Evolutionary conservation across 2,329 filamentous ascomycete genomes (phyloP).

Genomic region (Dothideomycetes sp.): DNA sequence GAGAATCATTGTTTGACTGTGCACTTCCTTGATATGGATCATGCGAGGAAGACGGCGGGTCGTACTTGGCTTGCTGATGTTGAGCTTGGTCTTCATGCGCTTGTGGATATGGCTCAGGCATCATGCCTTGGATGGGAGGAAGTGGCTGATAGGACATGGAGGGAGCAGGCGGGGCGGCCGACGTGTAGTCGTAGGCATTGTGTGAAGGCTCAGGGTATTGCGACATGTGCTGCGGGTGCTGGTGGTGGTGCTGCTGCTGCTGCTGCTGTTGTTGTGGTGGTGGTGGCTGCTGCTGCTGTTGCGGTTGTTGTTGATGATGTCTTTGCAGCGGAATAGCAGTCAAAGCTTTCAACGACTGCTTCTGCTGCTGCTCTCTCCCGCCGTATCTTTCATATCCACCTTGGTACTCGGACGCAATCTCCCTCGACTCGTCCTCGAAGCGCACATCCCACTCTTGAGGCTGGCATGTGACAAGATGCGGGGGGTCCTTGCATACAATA

Average conservation of each 20-base stretch:
- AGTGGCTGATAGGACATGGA: conserved; percentile 35
- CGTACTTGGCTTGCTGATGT: conserved; percentile 21
- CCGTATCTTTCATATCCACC: conserved; percentile 68
- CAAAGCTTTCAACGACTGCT: conserved; percentile 12
- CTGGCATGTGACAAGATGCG: conserved; percentile 15
- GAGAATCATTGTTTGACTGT: conserved; percentile 18
- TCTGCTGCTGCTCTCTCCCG: conserved; percentile 27
- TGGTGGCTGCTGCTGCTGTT: no score
- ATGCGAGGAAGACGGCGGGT: conserved; percentile 16
- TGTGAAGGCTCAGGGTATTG: conserved; percentile 7
- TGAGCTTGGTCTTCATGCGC: conserved; percentile 16
- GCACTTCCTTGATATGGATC: conserved; percentile 16
- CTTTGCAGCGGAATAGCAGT: no score
- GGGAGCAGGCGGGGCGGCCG: conserved; percentile 19
- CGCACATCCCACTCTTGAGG: conserved; percentile 56
- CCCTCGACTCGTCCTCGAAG: conserved; percentile 80
- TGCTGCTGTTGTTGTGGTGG: no score
- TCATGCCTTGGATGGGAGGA: conserved; percentile 39
- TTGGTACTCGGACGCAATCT: conserved; percentile 82
- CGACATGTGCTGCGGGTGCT: conserved; percentile 1
- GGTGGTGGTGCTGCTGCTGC: background rate
- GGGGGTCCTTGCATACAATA: conserved; percentile 59
- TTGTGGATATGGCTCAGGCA: conserved; percentile 35
- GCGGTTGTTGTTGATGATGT: no score
- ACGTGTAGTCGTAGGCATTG: conserved; percentile 19